Evolutionary conservation across 2,329 filamentous ascomycete genomes (phyloP).

Genomic region (Hymenoscyphus salicellus): DNA sequence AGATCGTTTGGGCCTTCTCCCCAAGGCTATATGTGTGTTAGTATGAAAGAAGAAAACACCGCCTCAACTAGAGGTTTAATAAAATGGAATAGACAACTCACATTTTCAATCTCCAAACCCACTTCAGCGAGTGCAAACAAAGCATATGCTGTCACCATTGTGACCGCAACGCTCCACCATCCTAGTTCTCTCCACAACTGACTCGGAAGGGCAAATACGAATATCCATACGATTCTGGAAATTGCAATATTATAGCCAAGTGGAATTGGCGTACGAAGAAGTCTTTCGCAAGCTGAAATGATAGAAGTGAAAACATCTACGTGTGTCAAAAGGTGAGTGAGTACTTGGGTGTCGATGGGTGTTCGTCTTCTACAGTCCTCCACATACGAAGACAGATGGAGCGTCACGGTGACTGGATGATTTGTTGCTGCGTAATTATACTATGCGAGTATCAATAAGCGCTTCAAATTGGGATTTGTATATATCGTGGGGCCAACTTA

Average conservation of each 20-base stretch:
- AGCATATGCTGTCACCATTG: slow-evolving; percentile 28
- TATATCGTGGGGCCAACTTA: too few species aligned
- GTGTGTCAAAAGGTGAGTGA: slow-evolving; percentile 29
- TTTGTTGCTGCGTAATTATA: too few species aligned
- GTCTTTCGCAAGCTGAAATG: slow-evolving; percentile 29
- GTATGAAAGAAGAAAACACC: slow-evolving; percentile 13
- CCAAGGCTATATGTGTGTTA: slow-evolving; percentile 19
- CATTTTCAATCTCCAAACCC: too few species aligned
- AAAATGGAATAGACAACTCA: too few species aligned
- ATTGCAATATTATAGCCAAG: slow-evolving; percentile 31
- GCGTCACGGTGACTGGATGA: slow-evolving; percentile 12
- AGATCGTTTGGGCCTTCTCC: slow-evolving; percentile 29
- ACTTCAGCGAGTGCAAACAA: slow-evolving; percentile 11
- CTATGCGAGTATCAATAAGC: too few species aligned
- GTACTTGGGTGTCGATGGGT: slow-evolving; percentile 28
- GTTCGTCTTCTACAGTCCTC: slow-evolving; percentile 17
- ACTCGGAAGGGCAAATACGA: slow-evolving; percentile 25
- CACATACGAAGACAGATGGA: slow-evolving; percentile 23
- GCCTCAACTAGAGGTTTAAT: too few species aligned
- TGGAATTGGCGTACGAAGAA: slow-evolving; percentile 28
- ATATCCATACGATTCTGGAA: slow-evolving; percentile 29
- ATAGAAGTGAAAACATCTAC: slow-evolving; percentile 25
- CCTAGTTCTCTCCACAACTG: slow-evolving; percentile 26
- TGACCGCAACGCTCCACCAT: slow-evolving; percentile 28
- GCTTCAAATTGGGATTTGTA: too few species aligned